Base-by-base conservation (phyloP, 768 basidiomycete species). In the Fibroporia radiculosa region DNA sequence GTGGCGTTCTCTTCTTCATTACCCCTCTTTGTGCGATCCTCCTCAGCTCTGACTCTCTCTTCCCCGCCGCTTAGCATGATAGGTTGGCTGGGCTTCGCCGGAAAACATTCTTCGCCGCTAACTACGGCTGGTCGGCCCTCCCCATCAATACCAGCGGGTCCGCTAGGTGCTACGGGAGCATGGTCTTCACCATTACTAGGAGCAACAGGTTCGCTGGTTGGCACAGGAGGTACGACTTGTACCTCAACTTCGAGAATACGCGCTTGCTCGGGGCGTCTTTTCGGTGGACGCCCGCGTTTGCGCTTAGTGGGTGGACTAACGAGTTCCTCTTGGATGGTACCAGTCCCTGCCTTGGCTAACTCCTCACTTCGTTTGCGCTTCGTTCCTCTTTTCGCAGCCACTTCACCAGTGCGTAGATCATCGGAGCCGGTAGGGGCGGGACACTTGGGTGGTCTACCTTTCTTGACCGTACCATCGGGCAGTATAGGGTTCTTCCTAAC, bases 401-500 rank as follows among this genome's bases (percentile, higher is more conserved):
- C 23, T 48, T 64, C 51, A 33, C 53, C 34, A 23, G 43, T 51
- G 40, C 48, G 57, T 37, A 55, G 48, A 26, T 19, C 50, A 52
- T 33, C 23, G 19, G 24, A 6, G 34, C 40, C 34, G 18, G 39
- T 13, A 23, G 32, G n/a, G 11, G n/a, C 33, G 0, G 41, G 4
- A 22, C 56, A 50, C 52, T 76, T 84, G 44, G 70, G 66, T 32
- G 84, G 75, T 27, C 78, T 65, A 19, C 78, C 80, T 53, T 72
- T 73, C 59, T 83, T 85, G 40, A 73, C 66, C 26, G 63, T 64
- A 16, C 74, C 75, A 55, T 74, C 71, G 19, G 71, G 60, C 14
- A 76, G 58, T 18, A 77, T 60, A 8, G 74, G 74, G 48, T 76
- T 77, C 51, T 60, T 70, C 69, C 58, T 48, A 48, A 39, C 38